These are phyloP conservation scores for Quercus tomentella DNA, from an alignment of 331 rosid genomes.

Conservation along the genomic window DNA sequence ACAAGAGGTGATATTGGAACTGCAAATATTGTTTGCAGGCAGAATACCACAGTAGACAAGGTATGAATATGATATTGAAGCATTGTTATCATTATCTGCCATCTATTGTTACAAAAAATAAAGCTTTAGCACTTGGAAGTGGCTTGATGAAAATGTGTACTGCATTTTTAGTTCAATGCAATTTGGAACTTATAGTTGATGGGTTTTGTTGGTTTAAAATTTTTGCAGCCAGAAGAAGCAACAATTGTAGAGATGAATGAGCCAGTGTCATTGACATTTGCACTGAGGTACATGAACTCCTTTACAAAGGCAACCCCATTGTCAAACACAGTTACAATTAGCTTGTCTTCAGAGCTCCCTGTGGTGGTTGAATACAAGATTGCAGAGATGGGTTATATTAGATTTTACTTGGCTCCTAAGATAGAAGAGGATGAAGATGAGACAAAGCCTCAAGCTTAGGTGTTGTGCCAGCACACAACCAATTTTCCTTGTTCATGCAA, in stretches of 20 bases:
- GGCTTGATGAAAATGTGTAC: not conserved
- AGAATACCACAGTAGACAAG: slow-evolving; percentile 89
- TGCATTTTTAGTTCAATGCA: not conserved
- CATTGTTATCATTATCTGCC: not conserved
- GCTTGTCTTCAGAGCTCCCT: slow-evolving; percentile 85
- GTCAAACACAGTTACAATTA: slow-evolving; percentile 69
- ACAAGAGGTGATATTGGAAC: slow-evolving; percentile 88
- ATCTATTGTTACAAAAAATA: not conserved
- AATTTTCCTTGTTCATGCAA: not conserved
- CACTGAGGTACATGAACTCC: slow-evolving; percentile 93
- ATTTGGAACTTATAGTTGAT: not conserved
- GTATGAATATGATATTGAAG: slow-evolving; percentile 34
- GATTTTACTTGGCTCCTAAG: slow-evolving; percentile 96
- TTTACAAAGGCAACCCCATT: slow-evolving; percentile 90
- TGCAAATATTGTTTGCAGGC: slow-evolving; percentile 92
- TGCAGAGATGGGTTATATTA: slow-evolving; percentile 93
- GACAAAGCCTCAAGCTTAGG: slow-evolving; percentile 46
- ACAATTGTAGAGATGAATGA: slow-evolving; percentile 83
- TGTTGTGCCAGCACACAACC: not conserved
- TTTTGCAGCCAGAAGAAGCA: slow-evolving; percentile 87
- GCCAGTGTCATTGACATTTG: slow-evolving; percentile 87
- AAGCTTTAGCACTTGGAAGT: not conserved
- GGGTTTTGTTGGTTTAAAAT: not conserved
- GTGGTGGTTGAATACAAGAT: slow-evolving; percentile 95
- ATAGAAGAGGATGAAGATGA: slow-evolving; percentile 93